Evolutionary conservation across 2,329 filamentous ascomycete genomes (phyloP).

Genomic region (Colletotrichum echinochloae): DNA sequence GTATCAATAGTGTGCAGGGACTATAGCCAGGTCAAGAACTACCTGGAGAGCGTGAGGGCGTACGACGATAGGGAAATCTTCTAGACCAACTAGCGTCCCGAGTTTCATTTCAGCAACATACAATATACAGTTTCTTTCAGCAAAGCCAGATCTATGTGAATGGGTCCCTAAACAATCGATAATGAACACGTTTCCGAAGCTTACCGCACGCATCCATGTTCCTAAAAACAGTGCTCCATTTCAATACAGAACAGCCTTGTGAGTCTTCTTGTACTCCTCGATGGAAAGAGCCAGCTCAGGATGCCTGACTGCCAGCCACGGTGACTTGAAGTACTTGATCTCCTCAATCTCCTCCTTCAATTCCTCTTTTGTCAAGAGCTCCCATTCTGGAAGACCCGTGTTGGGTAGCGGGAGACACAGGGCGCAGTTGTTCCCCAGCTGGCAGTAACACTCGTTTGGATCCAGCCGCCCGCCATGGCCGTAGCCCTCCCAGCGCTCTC

Average conservation of each 20-base stretch:
- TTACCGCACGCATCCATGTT: too few species aligned
- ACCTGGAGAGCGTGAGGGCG: conserved; percentile 58
- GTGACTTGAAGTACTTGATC: neutral
- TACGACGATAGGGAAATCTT: conserved; percentile 60
- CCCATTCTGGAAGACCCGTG: conserved; percentile 17
- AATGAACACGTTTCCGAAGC: neutral
- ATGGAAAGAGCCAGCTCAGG: neutral
- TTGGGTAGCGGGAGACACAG: conserved; percentile 15
- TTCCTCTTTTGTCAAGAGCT: conserved; percentile 11
- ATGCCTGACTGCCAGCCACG: neutral
- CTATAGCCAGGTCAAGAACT: conserved; percentile 55
- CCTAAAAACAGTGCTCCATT: neutral
- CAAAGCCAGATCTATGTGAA: neutral
- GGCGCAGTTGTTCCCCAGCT: conserved; percentile 8
- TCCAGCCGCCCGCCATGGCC: conserved; percentile 1
- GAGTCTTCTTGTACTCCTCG: neutral
- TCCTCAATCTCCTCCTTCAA: neutral
- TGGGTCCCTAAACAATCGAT: neutral
- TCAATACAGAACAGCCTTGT: neutral
- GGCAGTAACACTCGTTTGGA: conserved; percentile 26
- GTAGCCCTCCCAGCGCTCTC: conserved; percentile 24
- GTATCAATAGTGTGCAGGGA: conserved; percentile 55
- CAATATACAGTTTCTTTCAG: neutral
- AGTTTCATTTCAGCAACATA: conserved; percentile 11
- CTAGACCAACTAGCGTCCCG: conserved; percentile 41